Conservation (phyloP, 148 eudicot species). For the Arbutus unedo region DNA sequence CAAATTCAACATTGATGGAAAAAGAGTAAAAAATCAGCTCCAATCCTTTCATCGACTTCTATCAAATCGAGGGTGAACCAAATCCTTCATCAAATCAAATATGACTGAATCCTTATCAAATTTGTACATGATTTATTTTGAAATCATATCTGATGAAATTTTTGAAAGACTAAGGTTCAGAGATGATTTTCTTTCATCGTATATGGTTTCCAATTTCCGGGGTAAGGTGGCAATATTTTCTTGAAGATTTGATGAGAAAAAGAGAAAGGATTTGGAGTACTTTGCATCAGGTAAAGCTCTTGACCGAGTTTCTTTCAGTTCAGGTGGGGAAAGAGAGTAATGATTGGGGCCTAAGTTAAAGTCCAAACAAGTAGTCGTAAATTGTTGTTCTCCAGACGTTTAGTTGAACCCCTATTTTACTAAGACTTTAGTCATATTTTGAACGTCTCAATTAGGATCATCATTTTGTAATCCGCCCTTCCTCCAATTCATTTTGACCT, state of each 20-base stretch:
- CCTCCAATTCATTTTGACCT: no score
- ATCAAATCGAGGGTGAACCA: neutral
- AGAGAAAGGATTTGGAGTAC: neutral
- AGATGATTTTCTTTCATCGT: neutral
- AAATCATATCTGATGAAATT: neutral
- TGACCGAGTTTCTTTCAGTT: no score
- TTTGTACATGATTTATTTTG: neutral
- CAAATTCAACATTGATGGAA: neutral
- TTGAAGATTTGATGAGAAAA: neutral
- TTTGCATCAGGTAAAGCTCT: no score
- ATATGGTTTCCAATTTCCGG: neutral
- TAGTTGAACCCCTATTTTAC: neutral
- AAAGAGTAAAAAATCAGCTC: neutral
- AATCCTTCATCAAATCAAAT: neutral
- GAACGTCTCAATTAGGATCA: neutral
- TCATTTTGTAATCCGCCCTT: neutral
- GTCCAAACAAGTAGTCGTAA: neutral
- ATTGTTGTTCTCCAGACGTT: neutral
- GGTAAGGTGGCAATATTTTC: neutral
- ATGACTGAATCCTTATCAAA: neutral
- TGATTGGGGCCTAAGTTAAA: neutral
- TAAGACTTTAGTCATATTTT: neutral
- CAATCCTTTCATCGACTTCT: neutral
- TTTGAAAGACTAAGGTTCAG: neutral
- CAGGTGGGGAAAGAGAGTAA: no score